A percentile compares a stretch with the other conserved stretches of the same genome.
Conservation (phyloP, 371 early-diverging fungal species). For the Apophysomyces ossiformis region DNA sequence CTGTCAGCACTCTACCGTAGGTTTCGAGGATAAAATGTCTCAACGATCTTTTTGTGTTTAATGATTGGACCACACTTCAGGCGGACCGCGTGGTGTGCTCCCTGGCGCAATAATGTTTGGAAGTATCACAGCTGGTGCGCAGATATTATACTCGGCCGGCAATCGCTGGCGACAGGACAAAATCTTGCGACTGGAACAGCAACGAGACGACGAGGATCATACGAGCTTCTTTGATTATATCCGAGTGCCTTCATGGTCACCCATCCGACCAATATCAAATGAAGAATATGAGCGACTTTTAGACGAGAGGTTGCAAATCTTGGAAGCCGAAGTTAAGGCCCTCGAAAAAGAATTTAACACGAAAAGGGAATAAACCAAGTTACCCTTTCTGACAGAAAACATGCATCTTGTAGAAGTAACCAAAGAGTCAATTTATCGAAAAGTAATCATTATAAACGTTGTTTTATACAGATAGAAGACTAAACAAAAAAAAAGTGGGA, state of each 20-base stretch:
- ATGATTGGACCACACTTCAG: slow-evolving; percentile 20
- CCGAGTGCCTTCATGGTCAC: slow-evolving; percentile 50
- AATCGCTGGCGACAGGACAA: slow-evolving; percentile 49
- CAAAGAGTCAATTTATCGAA: not conserved
- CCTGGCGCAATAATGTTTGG: slow-evolving; percentile 63
- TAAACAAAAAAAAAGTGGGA: not conserved
- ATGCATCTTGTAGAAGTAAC: not conserved
- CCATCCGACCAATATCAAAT: slow-evolving; percentile 46
- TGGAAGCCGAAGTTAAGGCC: slow-evolving; percentile 46
- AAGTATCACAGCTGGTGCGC: slow-evolving; percentile 34
- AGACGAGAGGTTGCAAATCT: slow-evolving; percentile 43
- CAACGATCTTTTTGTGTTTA: no score
- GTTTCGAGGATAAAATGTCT: slow-evolving; percentile 1
- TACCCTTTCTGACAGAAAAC: not conserved
- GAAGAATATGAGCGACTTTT: slow-evolving; percentile 51
- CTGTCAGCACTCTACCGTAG: slow-evolving; percentile 56
- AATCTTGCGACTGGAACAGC: slow-evolving; percentile 22
- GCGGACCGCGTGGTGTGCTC: slow-evolving; percentile 54
- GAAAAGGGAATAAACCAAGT: slow-evolving; percentile 14
- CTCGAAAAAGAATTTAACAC: slow-evolving; percentile 36
- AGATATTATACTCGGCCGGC: slow-evolving; percentile 32
- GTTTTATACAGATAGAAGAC: slow-evolving; percentile 1
- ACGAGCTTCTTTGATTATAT: slow-evolving; percentile 40
- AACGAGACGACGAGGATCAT: slow-evolving; percentile 4
- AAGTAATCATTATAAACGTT: slow-evolving; percentile 5